Evolutionary conservation across 768 basidiomycete species (phyloP), one percentile per base, ranked within the genome.

Genomic region (Rhizopogon vesiculosus): DNA sequence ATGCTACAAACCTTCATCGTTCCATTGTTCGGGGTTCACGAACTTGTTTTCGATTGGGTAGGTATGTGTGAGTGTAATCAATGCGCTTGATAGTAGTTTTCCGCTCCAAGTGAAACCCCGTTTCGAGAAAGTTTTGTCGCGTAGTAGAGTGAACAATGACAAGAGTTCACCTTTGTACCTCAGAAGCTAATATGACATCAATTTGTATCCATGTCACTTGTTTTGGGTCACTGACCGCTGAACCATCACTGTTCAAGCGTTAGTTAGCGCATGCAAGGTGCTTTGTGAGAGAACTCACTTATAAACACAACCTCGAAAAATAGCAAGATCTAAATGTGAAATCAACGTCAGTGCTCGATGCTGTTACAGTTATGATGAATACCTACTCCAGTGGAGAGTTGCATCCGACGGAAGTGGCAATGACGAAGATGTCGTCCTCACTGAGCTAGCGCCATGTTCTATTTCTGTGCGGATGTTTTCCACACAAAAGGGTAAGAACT

Each of bases 371-470:
- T 13, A 22, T 7, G 18, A 41, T 56, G 38, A 54, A 38, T 18
- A 69, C 84, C 54, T 69, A 89, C 88, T 91, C 88, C 91, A 93
- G 63, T 94, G 91, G 49, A 96, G 75, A 16, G 91, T 91, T 3
- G 89, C 89, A 68, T 93, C 91, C 1, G 89, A 87, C 3, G 89
- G 85, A 41, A 89, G 71, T 1, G 87, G 84, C 1, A 78, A 77
- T 3, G 86, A 84, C 33, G 80, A 74, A 2, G 87, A 86, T 1
- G 90, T 93, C 15, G 87, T 86, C 67, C 78, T 80, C 61, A 79
- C 75, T 55, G 83, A 88, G 64, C 85, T 87, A 7, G 93, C 93
- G 5, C 93, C 93, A 61, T 87, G 85, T 59, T 93, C 91, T 12
- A 95, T 76, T 66, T 97, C 93, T 3, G 72, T 73, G 9, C 77